phyloP scores from a whole-genome alignment of 352 stramenopile species.

The Phytophthora lateralis region DNA sequence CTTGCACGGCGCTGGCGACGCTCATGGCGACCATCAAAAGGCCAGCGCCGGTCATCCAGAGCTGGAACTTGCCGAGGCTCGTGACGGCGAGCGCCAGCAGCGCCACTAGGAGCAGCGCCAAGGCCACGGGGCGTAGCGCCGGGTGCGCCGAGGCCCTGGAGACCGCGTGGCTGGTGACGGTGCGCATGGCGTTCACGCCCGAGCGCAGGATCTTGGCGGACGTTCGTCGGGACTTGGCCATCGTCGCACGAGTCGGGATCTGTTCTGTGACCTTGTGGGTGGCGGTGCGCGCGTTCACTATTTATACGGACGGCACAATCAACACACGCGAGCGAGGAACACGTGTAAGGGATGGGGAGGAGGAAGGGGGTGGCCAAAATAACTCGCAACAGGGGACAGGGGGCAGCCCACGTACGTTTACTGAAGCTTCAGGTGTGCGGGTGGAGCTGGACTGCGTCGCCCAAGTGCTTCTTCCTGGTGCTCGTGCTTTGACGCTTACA shows the following conservation, averaged over 20 bases:
- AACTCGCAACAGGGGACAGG: slow-evolving; percentile 1
- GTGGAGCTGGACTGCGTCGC: slow-evolving; percentile 7
- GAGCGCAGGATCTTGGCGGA: slow-evolving; percentile 37
- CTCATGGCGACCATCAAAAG: slow-evolving; percentile 69
- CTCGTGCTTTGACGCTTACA: slow-evolving; percentile 24
- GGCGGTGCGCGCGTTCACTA: slow-evolving; percentile 15
- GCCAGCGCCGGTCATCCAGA: slow-evolving; percentile 71
- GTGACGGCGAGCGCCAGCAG: slow-evolving; percentile 53
- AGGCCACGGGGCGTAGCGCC: slow-evolving; percentile 32
- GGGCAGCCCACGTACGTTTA: not conserved
- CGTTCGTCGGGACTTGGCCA: slow-evolving; percentile 34
- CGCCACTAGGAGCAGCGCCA: slow-evolving; percentile 43
- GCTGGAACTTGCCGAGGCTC: slow-evolving; percentile 57
- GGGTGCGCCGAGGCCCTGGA: slow-evolving; percentile 26
- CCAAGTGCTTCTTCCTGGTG: slow-evolving; percentile 9
- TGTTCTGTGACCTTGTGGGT: slow-evolving; percentile 3
- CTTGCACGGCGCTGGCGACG: slow-evolving; percentile 64
- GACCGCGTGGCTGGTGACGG: slow-evolving; percentile 32
- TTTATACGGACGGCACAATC: slow-evolving; percentile 25
- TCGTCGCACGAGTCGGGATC: slow-evolving; percentile 24
- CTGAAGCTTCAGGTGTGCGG: slow-evolving; percentile 2
- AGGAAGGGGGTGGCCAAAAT: slow-evolving; percentile 13
- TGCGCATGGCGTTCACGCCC: slow-evolving; percentile 37
- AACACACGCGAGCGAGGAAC: slow-evolving; percentile 11
- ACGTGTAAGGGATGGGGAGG: slow-evolving; percentile 22